Conservation (phyloP, 257 asterid genomes). For the Petunia axillaris region DNA sequence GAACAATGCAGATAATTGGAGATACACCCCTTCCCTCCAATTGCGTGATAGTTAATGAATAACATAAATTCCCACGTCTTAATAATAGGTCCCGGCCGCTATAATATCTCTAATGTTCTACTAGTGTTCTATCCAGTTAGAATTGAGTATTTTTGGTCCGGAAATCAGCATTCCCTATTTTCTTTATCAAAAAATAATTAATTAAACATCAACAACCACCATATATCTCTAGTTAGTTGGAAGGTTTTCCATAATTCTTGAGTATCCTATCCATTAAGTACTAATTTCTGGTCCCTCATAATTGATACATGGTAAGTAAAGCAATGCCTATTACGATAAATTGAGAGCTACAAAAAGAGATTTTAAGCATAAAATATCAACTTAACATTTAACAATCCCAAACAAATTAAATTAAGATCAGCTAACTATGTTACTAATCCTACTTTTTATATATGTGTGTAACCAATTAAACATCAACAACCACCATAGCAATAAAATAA, state of each 20-base stretch:
- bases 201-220: background rate
- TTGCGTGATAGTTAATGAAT: constrained; percentile 13
- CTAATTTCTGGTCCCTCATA: background rate
- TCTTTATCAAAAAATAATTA: no score
- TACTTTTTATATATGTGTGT: no score
- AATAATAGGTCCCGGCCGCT: constrained; percentile 11
- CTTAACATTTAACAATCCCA: no score
- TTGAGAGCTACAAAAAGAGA: background rate
- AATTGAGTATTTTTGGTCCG: background rate
- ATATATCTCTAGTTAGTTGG: no score
- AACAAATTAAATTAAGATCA: no score
- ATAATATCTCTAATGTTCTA: background rate
- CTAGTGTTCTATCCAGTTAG: background rate
- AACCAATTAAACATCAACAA: background rate
- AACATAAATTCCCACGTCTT: constrained; percentile 8
- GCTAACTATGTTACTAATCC: no score
- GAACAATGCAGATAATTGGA: constrained; percentile 17
- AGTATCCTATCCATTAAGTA: background rate
- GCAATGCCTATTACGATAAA: background rate
- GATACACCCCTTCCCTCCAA: background rate
- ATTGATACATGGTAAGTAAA: background rate
- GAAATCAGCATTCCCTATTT: no score
- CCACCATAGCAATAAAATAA: background rate
- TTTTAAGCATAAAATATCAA: no score
- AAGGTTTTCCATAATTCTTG: background rate